phyloP scores from a whole-genome alignment of 305 asterid genomes.

The Coffea humblotiana region DNA sequence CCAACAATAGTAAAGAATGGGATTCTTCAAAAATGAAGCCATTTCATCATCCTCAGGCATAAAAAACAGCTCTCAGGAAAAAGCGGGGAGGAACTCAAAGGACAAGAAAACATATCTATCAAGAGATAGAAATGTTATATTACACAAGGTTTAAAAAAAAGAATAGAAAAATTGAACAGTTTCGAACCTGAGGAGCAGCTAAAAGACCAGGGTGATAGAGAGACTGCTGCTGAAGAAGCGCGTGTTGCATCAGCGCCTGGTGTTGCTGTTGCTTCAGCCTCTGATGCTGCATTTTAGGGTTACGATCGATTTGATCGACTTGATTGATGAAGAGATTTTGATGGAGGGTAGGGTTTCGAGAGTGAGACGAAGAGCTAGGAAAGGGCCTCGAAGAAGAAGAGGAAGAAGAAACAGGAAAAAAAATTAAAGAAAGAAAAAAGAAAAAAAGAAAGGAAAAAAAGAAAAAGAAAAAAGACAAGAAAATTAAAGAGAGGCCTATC shows the following conservation, averaged over 20 bases:
- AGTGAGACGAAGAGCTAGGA: constrained; percentile 22
- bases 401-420: neutral
- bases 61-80: neutral
- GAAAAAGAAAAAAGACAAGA: constrained; percentile 1
- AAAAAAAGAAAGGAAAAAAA: neutral
- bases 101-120: neutral
- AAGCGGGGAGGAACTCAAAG: neutral
- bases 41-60: neutral
- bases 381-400: constrained; percentile 28
- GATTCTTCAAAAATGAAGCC: neutral
- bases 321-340: constrained; percentile 13
- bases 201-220: constrained; percentile 83
- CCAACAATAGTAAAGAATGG: neutral
- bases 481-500: constrained; percentile 21
- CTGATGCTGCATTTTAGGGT: constrained; percentile 70
- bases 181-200: constrained; percentile 86
- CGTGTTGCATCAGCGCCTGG: constrained; percentile 90
- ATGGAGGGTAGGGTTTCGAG: constrained; percentile 34
- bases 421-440: neutral
- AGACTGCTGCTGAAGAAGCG: constrained; percentile 84
- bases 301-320: constrained; percentile 23
- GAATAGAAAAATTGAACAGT: neutral
- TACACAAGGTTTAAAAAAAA: neutral
- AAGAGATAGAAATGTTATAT: neutral
- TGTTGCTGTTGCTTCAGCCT: constrained; percentile 83